A percentile compares a stretch with the other conserved stretches of the same genome.
Conservation (phyloP, 257 asterid genomes). For the Solanum corneliomulleri region DNA sequence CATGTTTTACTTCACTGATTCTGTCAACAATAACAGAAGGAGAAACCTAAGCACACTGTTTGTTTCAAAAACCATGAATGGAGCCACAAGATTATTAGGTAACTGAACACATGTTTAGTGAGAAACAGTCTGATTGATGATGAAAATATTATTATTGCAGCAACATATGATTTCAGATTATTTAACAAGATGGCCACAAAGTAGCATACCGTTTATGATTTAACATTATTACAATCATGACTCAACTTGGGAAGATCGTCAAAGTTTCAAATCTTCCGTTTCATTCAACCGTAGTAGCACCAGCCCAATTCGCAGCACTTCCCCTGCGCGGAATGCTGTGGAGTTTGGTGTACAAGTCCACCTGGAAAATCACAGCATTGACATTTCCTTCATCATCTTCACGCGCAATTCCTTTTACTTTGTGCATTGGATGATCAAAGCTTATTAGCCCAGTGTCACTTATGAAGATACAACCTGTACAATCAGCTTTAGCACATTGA, state of each 20-base stretch:
- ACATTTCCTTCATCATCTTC: conserved; percentile 35
- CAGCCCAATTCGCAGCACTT: conserved; percentile 56
- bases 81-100: background rate
- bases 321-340: conserved; percentile 50
- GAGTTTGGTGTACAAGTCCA: conserved; percentile 41
- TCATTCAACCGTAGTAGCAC: conserved; percentile 26
- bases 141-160: background rate
- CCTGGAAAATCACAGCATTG: conserved; percentile 36
- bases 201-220: background rate
- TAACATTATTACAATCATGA: background rate
- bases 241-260: background rate
- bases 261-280: background rate
- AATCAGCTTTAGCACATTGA: background rate
- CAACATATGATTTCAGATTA: background rate
- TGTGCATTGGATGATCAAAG: conserved; percentile 46
- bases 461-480: conserved; percentile 54
- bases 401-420: conserved; percentile 32
- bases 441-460: conserved; percentile 35
- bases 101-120: background rate
- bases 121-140: background rate
- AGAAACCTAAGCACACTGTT: background rate
- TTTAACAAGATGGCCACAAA: background rate
- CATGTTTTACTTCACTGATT: background rate
- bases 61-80: background rate
- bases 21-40: background rate